Percentiles rank a stretch among this genome's conserved stretches.
Conservation (phyloP, 495 filamentous ascomycete species). For the Pseudevernia furfuracea region DNA sequence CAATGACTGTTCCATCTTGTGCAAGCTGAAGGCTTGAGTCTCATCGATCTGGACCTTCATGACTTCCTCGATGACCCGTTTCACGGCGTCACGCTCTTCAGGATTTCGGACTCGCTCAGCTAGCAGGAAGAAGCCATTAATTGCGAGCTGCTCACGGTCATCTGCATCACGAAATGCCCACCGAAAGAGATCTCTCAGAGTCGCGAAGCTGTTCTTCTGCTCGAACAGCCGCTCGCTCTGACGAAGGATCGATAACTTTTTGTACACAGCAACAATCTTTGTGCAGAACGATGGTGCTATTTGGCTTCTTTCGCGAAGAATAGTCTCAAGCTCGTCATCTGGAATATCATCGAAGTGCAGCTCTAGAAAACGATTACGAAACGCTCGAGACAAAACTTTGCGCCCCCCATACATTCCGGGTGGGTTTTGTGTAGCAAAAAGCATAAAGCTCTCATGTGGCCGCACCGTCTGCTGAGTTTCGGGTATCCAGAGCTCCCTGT, state of each 20-base stretch:
- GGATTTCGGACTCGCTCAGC: slow-evolving; percentile 89
- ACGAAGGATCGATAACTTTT: slow-evolving; percentile 76
- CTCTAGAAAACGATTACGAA: slow-evolving; percentile 94
- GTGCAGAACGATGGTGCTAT: slow-evolving; percentile 87
- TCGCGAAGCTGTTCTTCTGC: slow-evolving; percentile 96
- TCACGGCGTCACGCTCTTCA: slow-evolving; percentile 77
- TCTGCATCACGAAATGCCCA: slow-evolving; percentile 89
- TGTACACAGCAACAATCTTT: slow-evolving; percentile 88
- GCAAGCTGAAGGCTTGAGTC: slow-evolving; percentile 56
- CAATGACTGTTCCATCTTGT: slow-evolving; percentile 31
- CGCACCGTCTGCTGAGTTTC: slow-evolving; percentile 92
- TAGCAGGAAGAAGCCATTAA: slow-evolving; percentile 91
- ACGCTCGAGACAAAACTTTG: slow-evolving; percentile 86
- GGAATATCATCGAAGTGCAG: slow-evolving; percentile 98
- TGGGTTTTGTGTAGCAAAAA: slow-evolving; percentile 99
- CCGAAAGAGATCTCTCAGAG: slow-evolving; percentile 88
- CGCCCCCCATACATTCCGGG: slow-evolving; percentile 91
- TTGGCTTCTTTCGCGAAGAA: slow-evolving; percentile 77
- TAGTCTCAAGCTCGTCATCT: slow-evolving; percentile 86
- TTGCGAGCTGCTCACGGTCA: slow-evolving; percentile 77
- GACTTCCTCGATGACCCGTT: slow-evolving; percentile 81
- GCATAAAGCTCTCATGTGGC: slow-evolving; percentile 90
- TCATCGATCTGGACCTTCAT: slow-evolving; percentile 81
- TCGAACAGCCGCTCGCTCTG: slow-evolving; percentile 89
- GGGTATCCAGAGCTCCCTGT: slow-evolving; percentile 92